These are phyloP conservation scores for Centaurea solstitialis DNA, from an alignment of 129 eudicot genomes.

Conservation along the genomic window DNA sequence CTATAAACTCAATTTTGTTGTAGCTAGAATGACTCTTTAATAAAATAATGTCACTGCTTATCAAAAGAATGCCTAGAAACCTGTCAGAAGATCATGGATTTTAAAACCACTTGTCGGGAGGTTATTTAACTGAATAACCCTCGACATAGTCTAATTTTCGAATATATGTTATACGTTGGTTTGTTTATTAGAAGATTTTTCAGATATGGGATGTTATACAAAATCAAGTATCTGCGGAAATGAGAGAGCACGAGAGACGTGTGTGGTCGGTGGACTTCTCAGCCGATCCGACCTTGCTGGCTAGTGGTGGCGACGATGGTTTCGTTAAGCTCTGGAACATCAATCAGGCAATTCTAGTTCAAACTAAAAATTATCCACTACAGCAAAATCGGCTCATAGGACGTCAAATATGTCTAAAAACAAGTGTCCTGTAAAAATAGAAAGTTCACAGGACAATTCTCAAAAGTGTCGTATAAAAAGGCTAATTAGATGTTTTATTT, in stretches of 20 bases:
- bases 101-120: not conserved
- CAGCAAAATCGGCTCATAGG: not conserved
- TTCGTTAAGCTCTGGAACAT: conserved; percentile 97
- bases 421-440: not conserved
- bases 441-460: too few relatives aligned
- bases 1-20: too few relatives aligned
- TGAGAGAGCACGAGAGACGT: conserved; percentile 91
- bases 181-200: conserved; percentile 5
- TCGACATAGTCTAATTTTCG: not conserved
- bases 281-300: conserved; percentile 88
- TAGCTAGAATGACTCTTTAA: not conserved
- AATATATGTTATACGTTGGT: not conserved
- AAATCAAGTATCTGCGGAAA: conserved; percentile 64
- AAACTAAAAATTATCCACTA: conserved; percentile 61
- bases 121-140: not conserved
- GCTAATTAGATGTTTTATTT: not conserved
- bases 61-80: not conserved
- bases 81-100: not conserved
- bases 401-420: not conserved
- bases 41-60: too few relatives aligned
- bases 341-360: conserved; percentile 91
- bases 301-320: conserved; percentile 97
- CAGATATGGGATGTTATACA: conserved; percentile 97
- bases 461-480: too few relatives aligned
- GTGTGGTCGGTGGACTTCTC: conserved; percentile 96